Evolutionary conservation across 306 rosid genomes (phyloP).

Genomic region (Castanea crenata): DNA sequence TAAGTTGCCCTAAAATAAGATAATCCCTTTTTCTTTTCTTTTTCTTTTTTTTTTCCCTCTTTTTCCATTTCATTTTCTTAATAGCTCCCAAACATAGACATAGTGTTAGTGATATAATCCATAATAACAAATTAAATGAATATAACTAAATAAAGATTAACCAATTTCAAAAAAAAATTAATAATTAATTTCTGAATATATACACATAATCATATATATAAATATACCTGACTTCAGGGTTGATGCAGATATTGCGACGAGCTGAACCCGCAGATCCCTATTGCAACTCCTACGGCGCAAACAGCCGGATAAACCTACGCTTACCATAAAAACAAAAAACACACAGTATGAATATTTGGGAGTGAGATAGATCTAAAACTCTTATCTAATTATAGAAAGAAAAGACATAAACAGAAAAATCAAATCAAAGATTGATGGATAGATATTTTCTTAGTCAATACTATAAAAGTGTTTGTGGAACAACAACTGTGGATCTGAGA

Average conservation of each 20-base stretch:
- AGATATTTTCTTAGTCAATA: too few relatives aligned
- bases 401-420: not conserved
- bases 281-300: constrained; percentile 82
- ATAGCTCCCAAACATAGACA: too few relatives aligned
- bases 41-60: too few relatives aligned
- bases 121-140: too few relatives aligned
- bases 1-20: too few relatives aligned
- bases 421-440: too few relatives aligned
- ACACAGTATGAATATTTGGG: too few relatives aligned
- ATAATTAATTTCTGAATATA: not conserved
- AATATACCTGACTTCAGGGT: constrained; percentile 92
- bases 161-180: too few relatives aligned
- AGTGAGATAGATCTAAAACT: not conserved
- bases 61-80: too few relatives aligned
- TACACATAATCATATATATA: not conserved
- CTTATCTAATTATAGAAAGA: not conserved
- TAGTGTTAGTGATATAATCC: too few relatives aligned
- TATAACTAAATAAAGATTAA: too few relatives aligned
- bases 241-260: constrained; percentile 76
- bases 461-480: not conserved
- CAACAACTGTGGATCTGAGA: constrained; percentile 18
- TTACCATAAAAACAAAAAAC: not conserved
- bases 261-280: constrained; percentile 82
- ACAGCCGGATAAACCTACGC: constrained; percentile 79
- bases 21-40: too few relatives aligned